Conservation (phyloP, 768 basidiomycete genomes). For the Termitomyces sp. region DNA sequence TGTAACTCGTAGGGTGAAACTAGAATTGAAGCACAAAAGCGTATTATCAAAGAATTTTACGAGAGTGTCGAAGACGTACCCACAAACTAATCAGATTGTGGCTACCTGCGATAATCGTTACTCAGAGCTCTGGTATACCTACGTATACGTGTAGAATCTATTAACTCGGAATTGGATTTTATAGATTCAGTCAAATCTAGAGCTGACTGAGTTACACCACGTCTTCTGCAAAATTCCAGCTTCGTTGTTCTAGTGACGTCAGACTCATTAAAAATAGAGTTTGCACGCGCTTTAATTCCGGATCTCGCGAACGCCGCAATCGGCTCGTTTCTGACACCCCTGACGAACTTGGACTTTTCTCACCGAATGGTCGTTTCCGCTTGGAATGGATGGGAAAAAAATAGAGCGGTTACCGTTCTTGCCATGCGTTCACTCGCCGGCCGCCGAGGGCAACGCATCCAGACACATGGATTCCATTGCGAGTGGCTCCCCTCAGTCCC, state of each 20-base stretch:
- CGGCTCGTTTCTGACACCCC: neutral
- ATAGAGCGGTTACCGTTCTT: neutral
- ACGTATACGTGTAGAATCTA: neutral
- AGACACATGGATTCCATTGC: neutral
- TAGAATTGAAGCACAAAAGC: conserved; percentile 64
- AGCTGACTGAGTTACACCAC: neutral
- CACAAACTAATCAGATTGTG: conserved; percentile 32
- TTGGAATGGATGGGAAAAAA: neutral
- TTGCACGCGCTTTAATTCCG: neutral
- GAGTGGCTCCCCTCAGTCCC: neutral
- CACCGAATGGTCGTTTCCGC: neutral
- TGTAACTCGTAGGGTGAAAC: conserved; percentile 44
- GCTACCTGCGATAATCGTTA: neutral
- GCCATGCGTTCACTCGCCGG: neutral
- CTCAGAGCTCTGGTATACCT: neutral
- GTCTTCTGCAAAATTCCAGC: too few species aligned
- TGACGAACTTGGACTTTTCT: too few species aligned
- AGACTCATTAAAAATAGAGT: neutral
- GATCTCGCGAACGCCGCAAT: neutral
- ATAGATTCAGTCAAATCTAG: neutral
- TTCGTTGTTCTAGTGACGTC: neutral
- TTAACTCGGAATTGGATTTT: neutral
- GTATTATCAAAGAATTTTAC: conserved; percentile 84
- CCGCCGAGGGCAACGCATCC: neutral
- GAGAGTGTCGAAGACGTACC: conserved; percentile 71